phyloP scores from a whole-genome alignment of 805 yeast species.

The Myxozyma kluyveri region DNA sequence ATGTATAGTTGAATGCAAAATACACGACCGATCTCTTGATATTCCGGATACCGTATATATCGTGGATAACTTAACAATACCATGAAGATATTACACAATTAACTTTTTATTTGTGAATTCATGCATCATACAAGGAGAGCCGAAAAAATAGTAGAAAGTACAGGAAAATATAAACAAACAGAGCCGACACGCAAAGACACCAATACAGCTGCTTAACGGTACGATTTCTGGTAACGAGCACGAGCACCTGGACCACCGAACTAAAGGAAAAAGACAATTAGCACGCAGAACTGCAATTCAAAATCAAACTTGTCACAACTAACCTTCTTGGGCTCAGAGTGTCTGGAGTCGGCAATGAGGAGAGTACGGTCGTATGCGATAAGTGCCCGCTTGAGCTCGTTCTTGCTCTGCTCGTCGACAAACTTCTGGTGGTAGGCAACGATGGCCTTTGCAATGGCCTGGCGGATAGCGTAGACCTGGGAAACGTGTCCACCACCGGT shows the following conservation, averaged over 20 bases:
- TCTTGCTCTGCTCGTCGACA: constrained; percentile 99
- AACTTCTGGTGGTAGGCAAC: constrained; percentile 99
- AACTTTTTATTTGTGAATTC: constrained; percentile 10
- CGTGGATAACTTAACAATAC: neutral
- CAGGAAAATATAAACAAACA: constrained; percentile 1
- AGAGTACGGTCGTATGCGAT: constrained; percentile 98
- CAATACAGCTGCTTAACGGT: constrained; percentile 70
- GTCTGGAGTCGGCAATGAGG: constrained; percentile 98
- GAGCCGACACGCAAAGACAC: constrained; percentile 3
- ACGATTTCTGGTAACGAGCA: constrained; percentile 97
- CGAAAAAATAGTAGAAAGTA: constrained; percentile 9
- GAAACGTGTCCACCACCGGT: constrained; percentile 99
- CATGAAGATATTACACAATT: constrained; percentile 3
- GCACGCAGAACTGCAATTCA: neutral
- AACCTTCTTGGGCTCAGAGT: constrained; percentile 98
- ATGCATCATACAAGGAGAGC: constrained; percentile 11
- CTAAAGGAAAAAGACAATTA: constrained; percentile 34
- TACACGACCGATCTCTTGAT: no score
- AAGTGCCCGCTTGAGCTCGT: constrained; percentile 98
- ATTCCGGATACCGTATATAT: no score
- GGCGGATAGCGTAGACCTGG: constrained; percentile 99
- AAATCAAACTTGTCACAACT: neutral
- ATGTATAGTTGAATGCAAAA: no score
- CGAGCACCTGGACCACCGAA: constrained; percentile 99
- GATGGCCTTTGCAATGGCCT: constrained; percentile 99